A percentile compares a stretch with the other conserved stretches of the same genome.
These are phyloP conservation scores for Tylopilus vinaceipallidus DNA, from an alignment of 768 basidiomycete species.

Conservation along the genomic window DNA sequence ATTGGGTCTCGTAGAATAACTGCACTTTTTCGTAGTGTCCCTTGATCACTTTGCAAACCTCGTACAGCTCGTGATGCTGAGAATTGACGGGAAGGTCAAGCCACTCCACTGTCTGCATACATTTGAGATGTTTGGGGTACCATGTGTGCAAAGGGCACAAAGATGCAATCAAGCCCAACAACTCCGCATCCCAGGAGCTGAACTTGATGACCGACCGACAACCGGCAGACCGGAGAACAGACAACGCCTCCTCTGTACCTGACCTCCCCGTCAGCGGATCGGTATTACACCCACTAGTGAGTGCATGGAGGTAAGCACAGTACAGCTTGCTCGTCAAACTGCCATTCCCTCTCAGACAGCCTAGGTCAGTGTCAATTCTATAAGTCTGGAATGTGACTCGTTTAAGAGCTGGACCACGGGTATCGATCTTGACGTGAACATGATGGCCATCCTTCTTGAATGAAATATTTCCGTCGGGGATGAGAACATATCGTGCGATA, in stretches of 20 bases:
- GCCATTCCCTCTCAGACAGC: conserved; percentile 25
- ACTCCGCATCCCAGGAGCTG: conserved; percentile 19
- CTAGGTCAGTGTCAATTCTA: conserved; percentile 29
- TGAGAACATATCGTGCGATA: conserved; percentile 26
- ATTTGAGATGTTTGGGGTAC: conserved; percentile 20
- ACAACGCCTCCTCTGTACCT: conserved; percentile 43
- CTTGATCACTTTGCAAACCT: conserved; percentile 26
- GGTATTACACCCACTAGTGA: conserved; percentile 37
- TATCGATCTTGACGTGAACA: conserved; percentile 7
- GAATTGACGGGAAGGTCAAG: conserved; percentile 14
- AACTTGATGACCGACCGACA: conserved; percentile 40
- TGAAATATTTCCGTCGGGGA: conserved; percentile 34
- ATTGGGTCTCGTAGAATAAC: conserved; percentile 3
- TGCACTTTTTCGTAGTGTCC: conserved; percentile 15
- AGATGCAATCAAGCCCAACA: conserved; percentile 33
- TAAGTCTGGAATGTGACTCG: conserved; percentile 27
- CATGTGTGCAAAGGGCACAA: conserved; percentile 30
- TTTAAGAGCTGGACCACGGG: not conserved
- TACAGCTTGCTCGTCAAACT: conserved; percentile 32
- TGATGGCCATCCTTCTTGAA: conserved; percentile 8
- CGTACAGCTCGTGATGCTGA: conserved; percentile 30
- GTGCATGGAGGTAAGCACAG: conserved; percentile 42
- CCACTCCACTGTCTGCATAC: conserved; percentile 42
- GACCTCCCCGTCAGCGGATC: conserved; percentile 46
- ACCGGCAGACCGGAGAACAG: conserved; percentile 36